A percentile compares a stretch with the other conserved stretches of the same genome.
Conservation (phyloP, 805 yeast species). For the Candida cerambycidarum region DNA sequence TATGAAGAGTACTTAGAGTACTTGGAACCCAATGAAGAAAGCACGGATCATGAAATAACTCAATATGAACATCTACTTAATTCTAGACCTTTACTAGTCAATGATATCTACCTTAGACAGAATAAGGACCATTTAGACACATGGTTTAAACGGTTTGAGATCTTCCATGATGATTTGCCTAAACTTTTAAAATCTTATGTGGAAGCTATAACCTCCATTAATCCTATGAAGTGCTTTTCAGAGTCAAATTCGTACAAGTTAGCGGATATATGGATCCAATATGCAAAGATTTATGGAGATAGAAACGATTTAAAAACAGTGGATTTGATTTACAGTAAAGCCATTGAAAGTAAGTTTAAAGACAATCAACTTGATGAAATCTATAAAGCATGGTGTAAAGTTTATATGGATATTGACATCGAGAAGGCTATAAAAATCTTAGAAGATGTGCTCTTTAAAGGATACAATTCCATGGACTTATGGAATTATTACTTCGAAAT, state of each 20-base stretch:
- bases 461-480: conserved; percentile 44
- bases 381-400: conserved; percentile 76
- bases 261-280: conserved; percentile 66
- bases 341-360: conserved; percentile 68
- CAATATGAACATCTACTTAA: conserved; percentile 56
- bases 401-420: conserved; percentile 51
- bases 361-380: conserved; percentile 64
- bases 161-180: conserved; percentile 43
- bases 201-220: conserved; percentile 62
- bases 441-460: conserved; percentile 28
- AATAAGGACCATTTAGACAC: conserved; percentile 58
- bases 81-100: conserved; percentile 57
- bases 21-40: conserved; percentile 18
- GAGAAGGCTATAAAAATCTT: conserved; percentile 38
- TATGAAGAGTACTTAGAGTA: conserved; percentile 60
- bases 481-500: conserved; percentile 78
- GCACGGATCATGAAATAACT: conserved; percentile 30
- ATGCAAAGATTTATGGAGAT: conserved; percentile 62
- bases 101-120: conserved; percentile 65
- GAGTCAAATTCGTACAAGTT: conserved; percentile 33
- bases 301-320: conserved; percentile 59
- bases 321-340: conserved; percentile 58
- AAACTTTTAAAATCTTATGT: conserved; percentile 52
- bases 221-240: conserved; percentile 50
- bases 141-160: conserved; percentile 66